Evolutionary conservation across 305 asterid genomes (phyloP).

Genomic region (Fraxinus xanthoxyloides): DNA sequence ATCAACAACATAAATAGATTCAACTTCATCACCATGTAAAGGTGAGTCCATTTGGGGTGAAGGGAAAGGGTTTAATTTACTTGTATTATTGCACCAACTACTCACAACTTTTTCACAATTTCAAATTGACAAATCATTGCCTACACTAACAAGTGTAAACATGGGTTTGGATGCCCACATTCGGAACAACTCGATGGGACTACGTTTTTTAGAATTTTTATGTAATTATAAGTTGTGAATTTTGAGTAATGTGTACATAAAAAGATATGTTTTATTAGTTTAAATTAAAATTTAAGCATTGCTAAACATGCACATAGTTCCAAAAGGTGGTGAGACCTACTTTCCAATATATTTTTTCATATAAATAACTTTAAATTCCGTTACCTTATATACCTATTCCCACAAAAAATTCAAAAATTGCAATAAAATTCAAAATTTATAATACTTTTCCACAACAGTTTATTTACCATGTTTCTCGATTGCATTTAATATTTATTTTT

Average conservation of each 20-base stretch:
- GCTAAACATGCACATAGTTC: background rate
- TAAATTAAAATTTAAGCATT: background rate
- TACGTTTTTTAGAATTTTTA: no score
- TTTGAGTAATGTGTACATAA: background rate
- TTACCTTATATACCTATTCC: background rate
- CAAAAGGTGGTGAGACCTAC: background rate
- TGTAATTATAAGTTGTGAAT: background rate
- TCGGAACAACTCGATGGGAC: background rate
- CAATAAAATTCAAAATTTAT: no score
- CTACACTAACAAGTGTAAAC: background rate
- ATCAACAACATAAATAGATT: background rate
- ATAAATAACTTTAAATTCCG: background rate
- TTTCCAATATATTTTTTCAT: background rate
- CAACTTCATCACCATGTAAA: background rate
- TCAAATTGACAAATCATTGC: slow-evolving; percentile 28
- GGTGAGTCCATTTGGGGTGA: background rate
- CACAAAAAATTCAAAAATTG: background rate
- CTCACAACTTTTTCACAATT: slow-evolving; percentile 5
- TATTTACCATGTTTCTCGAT: background rate
- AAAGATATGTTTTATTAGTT: no score
- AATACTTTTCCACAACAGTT: background rate
- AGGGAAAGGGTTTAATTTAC: background rate
- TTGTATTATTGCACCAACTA: background rate
- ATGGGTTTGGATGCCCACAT: background rate
- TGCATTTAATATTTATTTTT: background rate